phyloP scores from a whole-genome alignment of 2,329 filamentous ascomycete genomes.

The Coniochaeta ligniaria region DNA sequence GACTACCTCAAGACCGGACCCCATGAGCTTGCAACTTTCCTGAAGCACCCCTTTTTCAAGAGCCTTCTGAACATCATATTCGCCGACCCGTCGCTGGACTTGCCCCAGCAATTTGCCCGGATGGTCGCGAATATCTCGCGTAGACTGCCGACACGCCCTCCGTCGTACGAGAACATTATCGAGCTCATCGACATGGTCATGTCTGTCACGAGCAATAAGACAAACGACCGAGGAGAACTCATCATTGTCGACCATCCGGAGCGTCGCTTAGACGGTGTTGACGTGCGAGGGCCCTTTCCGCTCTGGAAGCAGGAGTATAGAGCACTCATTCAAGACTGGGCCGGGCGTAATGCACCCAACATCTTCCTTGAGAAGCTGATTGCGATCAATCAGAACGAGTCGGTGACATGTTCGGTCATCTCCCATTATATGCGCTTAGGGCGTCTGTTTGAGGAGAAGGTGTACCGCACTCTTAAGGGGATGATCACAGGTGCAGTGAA shows the following conservation, averaged over 20 bases:
- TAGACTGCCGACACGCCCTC: conserved; percentile 39
- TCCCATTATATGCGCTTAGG: conserved; percentile 46
- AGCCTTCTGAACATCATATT: conserved; percentile 53
- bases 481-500: conserved; percentile 43
- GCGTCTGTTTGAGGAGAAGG: conserved; percentile 38
- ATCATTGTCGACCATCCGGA: conserved; percentile 27
- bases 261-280: conserved; percentile 28
- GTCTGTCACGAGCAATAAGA: conserved; percentile 22
- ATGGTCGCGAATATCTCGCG: conserved; percentile 46
- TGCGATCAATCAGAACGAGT: conserved; percentile 48
- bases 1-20: conserved; percentile 57
- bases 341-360: conserved; percentile 14
- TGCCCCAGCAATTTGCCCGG: conserved; percentile 47
- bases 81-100: conserved; percentile 45
- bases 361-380: conserved; percentile 63
- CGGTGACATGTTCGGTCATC: conserved; percentile 49
- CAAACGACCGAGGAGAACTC: conserved; percentile 19
- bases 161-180: conserved; percentile 48
- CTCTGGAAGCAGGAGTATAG: conserved; percentile 38
- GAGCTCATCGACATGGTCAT: conserved; percentile 39
- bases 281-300: conserved; percentile 27
- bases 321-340: conserved; percentile 36
- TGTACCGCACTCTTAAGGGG: conserved; percentile 45
- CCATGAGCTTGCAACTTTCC: conserved; percentile 48
- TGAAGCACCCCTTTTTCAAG: conserved; percentile 54